Conservation (phyloP, 768 basidiomycete genomes). For the Tulasnella sp. region DNA sequence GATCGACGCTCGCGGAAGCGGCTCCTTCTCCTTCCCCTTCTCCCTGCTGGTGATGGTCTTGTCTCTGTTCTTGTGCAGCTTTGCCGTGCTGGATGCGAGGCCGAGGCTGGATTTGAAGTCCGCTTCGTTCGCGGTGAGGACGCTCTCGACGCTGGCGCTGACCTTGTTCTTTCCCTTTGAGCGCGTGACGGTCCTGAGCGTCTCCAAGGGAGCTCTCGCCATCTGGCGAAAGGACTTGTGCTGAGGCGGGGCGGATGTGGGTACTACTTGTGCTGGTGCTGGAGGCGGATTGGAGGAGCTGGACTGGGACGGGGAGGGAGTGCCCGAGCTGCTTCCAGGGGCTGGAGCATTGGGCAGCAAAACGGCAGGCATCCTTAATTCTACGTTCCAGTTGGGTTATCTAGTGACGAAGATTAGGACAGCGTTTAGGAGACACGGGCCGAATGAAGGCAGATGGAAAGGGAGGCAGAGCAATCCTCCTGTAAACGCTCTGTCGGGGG, state of each 20-base stretch:
- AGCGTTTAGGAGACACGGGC: not conserved
- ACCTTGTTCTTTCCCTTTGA: constrained; percentile 19
- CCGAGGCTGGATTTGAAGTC: constrained; percentile 37
- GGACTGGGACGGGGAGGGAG: constrained; percentile 15
- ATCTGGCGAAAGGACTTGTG: constrained; percentile 60
- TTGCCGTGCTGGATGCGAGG: constrained; percentile 46
- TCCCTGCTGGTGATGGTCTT: constrained; percentile 1
- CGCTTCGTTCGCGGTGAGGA: constrained; percentile 43
- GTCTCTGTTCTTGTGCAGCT: constrained; percentile 42
- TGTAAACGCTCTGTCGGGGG: not conserved
- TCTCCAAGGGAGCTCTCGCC: constrained; percentile 61
- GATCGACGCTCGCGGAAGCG: not conserved
- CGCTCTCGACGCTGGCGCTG: constrained; percentile 14
- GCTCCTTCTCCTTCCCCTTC: constrained; percentile 12
- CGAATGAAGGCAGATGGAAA: not conserved
- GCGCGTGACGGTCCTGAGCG: constrained; percentile 54
- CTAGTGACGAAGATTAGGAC: constrained; percentile 4
- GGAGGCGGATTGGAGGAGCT: not conserved
- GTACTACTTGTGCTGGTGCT: not conserved
- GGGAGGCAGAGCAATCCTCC: not conserved
- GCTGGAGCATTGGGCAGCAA: constrained; percentile 7
- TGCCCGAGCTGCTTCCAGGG: not conserved
- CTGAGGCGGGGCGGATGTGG: constrained; percentile 32
- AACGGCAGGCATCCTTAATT: constrained; percentile 17
- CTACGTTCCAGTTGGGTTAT: constrained; percentile 15